Conservation (phyloP, 768 basidiomycete genomes). For the Pleurotus citrinopileatus region DNA sequence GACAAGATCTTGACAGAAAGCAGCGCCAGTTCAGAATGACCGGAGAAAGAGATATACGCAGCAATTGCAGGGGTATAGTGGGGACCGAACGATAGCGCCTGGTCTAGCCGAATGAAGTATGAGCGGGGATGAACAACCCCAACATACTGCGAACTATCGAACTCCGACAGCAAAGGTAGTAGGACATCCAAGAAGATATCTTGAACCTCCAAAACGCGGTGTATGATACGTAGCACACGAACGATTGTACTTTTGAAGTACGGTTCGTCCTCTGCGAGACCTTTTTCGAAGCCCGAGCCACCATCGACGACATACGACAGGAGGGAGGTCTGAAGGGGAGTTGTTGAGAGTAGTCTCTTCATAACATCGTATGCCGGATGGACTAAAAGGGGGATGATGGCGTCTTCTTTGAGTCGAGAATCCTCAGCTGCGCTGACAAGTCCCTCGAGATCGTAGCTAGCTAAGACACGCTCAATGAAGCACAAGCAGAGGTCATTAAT, state of each 20-base stretch:
- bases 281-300: conserved; percentile 70
- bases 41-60: conserved; percentile 70
- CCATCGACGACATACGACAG: conserved; percentile 83
- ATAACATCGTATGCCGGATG: conserved; percentile 91
- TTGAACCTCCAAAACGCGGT: conserved; percentile 81
- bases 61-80: conserved; percentile 81
- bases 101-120: conserved; percentile 71
- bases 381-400: conserved; percentile 51
- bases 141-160: conserved; percentile 51
- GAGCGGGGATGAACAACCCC: conserved; percentile 61
- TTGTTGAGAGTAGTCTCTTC: conserved; percentile 70
- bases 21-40: conserved; percentile 69
- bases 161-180: conserved; percentile 70
- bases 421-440: conserved; percentile 60
- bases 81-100: conserved; percentile 65
- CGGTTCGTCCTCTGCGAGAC: conserved; percentile 63
- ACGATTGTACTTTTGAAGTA: conserved; percentile 74
- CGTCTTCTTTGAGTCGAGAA: conserved; percentile 46
- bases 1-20: conserved; percentile 78
- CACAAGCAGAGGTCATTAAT: conserved; percentile 82
- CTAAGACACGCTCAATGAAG: conserved; percentile 82
- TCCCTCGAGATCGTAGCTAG: conserved; percentile 76
- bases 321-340: conserved; percentile 68
- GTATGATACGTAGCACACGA: conserved; percentile 78
- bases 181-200: conserved; percentile 88